These are phyloP conservation scores for Porphyrellus cyaneotinctus DNA, from an alignment of 768 basidiomycete species.

Conservation along the genomic window DNA sequence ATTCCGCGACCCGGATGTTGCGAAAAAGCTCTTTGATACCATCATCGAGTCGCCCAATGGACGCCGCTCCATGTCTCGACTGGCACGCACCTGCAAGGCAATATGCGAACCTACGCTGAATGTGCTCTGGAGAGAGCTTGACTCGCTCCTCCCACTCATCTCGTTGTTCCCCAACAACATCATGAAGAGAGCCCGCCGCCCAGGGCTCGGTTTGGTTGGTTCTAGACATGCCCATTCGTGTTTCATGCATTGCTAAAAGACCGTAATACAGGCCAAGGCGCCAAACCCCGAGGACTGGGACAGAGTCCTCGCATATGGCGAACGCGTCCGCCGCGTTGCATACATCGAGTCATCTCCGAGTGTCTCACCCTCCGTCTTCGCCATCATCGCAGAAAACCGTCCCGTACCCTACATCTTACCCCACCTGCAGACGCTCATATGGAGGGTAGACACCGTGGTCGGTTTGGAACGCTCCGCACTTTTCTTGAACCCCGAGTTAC, in stretches of 20 bases:
- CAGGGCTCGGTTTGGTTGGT: constrained; percentile 74
- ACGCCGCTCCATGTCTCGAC: constrained; percentile 60
- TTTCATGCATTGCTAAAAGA: constrained; percentile 6
- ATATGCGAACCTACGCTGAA: constrained; percentile 68
- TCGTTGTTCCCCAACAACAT: constrained; percentile 65
- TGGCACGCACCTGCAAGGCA: constrained; percentile 73
- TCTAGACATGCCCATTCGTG: background rate
- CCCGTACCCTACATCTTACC: constrained; percentile 66
- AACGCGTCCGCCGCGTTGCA: constrained; percentile 62
- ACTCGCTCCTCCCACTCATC: constrained; percentile 68
- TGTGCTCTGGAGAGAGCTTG: constrained; percentile 73
- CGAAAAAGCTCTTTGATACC: constrained; percentile 47
- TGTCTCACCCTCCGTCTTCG: constrained; percentile 61
- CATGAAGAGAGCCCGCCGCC: constrained; percentile 66
- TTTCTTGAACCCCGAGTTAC: constrained; percentile 64
- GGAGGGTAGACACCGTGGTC: constrained; percentile 65
- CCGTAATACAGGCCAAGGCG: constrained; percentile 43
- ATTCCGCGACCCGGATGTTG: constrained; percentile 59
- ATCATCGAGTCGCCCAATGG: constrained; percentile 59
- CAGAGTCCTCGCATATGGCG: constrained; percentile 58
- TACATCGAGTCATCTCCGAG: constrained; percentile 67
- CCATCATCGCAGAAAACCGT: constrained; percentile 59
- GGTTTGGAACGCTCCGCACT: constrained; percentile 61
- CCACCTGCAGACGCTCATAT: constrained; percentile 61
- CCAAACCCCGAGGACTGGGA: constrained; percentile 72